Evolutionary conservation across 192 early-diverging fungal genomes (phyloP), one percentile per base, ranked within the genome.

Genomic region (Obelidium mucronatum): DNA sequence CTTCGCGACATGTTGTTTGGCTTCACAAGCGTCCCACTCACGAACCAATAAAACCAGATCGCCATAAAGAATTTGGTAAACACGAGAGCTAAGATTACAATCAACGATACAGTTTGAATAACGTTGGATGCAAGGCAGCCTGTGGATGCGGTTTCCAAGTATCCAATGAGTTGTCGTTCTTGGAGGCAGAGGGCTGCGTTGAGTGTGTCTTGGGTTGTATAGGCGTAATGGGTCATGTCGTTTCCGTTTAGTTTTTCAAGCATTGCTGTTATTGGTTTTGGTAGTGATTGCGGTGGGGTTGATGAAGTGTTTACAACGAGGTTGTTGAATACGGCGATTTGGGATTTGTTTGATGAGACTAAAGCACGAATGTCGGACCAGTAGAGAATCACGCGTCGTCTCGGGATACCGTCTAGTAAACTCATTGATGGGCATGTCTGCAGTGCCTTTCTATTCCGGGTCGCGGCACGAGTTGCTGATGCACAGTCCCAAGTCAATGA

Each of bases 41-140:
- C 19, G 72, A 83, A 79, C 83, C 83, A 87, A 75, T 78, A 55
- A 65, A 87, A 87, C 33, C 62, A 76, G 44, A 87, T 39, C 0
- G 86, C 81, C 78, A 87, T 79, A 33, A 76, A 42, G 73, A 87
- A 87, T 28, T 82, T 79, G 11, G 80, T 73, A 2, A 81, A 33
- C 13, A 87, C 73, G 39, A 87, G 59, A 34, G 76, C 31, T 1
- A 83, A 52, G 51, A 87, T 81, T 24, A 87, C 78, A 34, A 80
- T 52, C 0, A 82, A 72, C 39, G 75, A 40, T 0, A 85, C 40
- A 28, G 24, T 61, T 22, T 74, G 54, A 34, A 87, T 80, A 30
- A 78, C 71, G 26, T 53, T 33, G 35, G 78, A 36, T 36, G 77
- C 77, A 2, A 82, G 58, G 74, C 87, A 88, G 3, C 87, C 87